Conservation (phyloP, 2,329 filamentous ascomycete genomes). For the Trichoderma brevicompactum region DNA sequence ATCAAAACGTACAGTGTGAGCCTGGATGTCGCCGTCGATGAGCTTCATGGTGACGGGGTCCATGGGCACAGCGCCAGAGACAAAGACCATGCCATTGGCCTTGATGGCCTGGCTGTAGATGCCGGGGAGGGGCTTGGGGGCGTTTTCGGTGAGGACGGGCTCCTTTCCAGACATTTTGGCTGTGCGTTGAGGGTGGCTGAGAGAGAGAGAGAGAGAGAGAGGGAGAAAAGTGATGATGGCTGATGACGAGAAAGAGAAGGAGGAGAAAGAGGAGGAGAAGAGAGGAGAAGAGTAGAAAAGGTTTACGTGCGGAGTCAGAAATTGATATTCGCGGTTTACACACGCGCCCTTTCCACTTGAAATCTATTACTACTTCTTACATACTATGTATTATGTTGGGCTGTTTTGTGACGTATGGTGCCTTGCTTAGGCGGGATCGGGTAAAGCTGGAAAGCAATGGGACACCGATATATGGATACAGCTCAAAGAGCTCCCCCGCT, state of each 20-base stretch:
- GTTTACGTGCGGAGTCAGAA: slow-evolving; percentile 1
- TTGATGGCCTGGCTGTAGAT: slow-evolving; percentile 63
- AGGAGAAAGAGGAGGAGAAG: not conserved
- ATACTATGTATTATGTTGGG: not conserved
- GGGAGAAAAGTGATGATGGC: not conserved
- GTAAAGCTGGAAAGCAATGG: slow-evolving; percentile 21
- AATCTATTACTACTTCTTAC: not conserved
- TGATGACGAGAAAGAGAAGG: not conserved
- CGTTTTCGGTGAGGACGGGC: slow-evolving; percentile 47
- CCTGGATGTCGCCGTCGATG: slow-evolving; percentile 65
- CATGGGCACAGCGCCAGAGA: slow-evolving; percentile 73
- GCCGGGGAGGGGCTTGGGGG: slow-evolving; percentile 46
- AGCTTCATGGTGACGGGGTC: slow-evolving; percentile 62
- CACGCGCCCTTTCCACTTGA: not conserved
- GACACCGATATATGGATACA: not conserved
- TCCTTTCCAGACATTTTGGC: slow-evolving; percentile 42
- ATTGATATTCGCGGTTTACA: not conserved
- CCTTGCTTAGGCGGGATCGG: slow-evolving; percentile 13
- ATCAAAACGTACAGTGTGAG: slow-evolving; percentile 57
- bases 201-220: not conserved
- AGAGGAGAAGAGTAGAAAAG: not conserved
- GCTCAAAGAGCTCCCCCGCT: not conserved
- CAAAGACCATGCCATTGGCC: slow-evolving; percentile 69
- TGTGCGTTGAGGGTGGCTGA: not conserved
- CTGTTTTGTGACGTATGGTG: not conserved